Percentiles rank a stretch among this genome's conserved stretches.
Conservation (phyloP, 306 rosid species). For the Lotus japonicus region DNA sequence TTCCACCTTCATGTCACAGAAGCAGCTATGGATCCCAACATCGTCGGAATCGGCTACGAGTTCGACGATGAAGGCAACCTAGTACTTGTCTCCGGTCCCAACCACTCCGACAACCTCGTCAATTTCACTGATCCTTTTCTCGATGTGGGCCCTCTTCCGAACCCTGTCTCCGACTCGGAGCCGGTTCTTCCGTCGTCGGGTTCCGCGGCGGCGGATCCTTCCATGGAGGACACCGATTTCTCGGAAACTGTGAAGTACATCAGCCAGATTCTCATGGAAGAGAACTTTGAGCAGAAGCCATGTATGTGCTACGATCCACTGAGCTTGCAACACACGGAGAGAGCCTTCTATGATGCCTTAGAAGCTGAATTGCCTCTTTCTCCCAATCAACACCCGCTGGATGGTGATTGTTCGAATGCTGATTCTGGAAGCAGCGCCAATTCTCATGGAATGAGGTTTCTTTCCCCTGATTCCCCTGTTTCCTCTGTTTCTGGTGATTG, state of each 20-base stretch:
- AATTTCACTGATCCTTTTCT: not conserved
- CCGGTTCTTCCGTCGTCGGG: not conserved
- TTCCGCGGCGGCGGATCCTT: not conserved
- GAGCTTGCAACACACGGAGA: slow-evolving; percentile 56
- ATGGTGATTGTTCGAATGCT: not conserved
- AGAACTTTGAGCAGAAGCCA: slow-evolving; percentile 50
- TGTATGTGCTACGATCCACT: slow-evolving; percentile 61
- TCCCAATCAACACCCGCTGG: slow-evolving; percentile 38
- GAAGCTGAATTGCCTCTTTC: slow-evolving; percentile 30
- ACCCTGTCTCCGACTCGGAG: not conserved
- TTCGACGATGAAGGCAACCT: not conserved
- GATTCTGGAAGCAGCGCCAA: slow-evolving; percentile 15
- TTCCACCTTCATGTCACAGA: too few species aligned
- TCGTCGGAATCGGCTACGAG: not conserved
- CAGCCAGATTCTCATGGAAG: slow-evolving; percentile 65
- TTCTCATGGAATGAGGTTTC: slow-evolving; percentile 33
- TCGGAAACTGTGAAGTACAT: slow-evolving; percentile 36
- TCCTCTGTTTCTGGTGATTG: slow-evolving; percentile 26
- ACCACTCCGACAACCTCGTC: not conserved
- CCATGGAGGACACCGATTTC: slow-evolving; percentile 29
- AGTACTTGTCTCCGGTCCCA: not conserved
- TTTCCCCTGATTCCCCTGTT: slow-evolving; percentile 29
- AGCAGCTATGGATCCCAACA: slow-evolving; percentile 35
- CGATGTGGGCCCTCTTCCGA: not conserved
- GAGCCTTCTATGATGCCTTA: slow-evolving; percentile 53